These are phyloP conservation scores for Erysimum pusillum DNA, from an alignment of 441 rosid genomes.

Conservation along the genomic window DNA sequence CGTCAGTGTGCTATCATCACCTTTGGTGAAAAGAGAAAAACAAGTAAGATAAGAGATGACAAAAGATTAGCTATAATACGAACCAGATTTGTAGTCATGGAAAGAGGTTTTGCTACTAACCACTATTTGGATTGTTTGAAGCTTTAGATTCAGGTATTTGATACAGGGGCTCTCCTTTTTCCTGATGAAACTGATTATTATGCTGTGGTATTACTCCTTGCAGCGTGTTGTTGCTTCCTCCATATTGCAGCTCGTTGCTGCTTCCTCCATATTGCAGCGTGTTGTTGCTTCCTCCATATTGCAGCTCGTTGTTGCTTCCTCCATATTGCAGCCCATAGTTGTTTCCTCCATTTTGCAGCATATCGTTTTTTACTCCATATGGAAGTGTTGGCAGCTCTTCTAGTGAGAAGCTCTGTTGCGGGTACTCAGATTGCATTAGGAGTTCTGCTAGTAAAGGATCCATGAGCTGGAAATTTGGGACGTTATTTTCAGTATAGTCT, in stretches of 20 bases:
- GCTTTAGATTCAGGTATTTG: neutral
- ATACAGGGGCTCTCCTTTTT: neutral
- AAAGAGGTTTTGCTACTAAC: slow-evolving; percentile 31
- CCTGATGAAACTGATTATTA: neutral
- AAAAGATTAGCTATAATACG: neutral
- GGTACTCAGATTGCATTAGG: neutral
- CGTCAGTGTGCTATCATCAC: slow-evolving; percentile 6
- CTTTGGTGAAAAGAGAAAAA: neutral
- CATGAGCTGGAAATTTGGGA: neutral
- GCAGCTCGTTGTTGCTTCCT: neutral
- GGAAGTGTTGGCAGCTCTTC: neutral
- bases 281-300: neutral
- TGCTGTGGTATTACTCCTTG: neutral
- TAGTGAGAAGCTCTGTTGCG: neutral
- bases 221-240: too few relatives aligned
- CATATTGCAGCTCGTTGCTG: neutral
- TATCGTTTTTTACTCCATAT: neutral
- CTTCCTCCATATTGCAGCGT: neutral
- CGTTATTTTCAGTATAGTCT: neutral
- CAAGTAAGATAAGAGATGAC: neutral
- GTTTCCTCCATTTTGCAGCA: neutral
- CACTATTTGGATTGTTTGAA: slow-evolving; percentile 10
- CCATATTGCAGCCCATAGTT: neutral
- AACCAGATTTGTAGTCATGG: neutral
- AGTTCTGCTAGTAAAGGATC: neutral